Evolutionary conservation across 805 yeast species (phyloP).

Genomic region (Saccharomycopsis amapae): DNA sequence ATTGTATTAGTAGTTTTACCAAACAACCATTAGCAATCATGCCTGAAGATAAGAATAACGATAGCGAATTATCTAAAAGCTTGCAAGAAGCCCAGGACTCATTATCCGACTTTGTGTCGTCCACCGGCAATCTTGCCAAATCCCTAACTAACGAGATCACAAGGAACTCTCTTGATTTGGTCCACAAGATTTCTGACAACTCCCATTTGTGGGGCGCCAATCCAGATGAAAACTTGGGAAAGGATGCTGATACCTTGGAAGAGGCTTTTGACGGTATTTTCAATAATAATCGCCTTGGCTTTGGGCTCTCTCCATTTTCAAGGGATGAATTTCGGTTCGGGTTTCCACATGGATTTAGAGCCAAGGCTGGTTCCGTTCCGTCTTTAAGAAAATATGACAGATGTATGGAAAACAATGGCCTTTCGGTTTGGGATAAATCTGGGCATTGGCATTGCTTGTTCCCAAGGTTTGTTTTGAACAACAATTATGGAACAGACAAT

Average conservation of each 20-base stretch:
- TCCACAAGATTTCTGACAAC: neutral
- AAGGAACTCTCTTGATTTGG: conserved; percentile 1
- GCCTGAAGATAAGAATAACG: conserved; percentile 1
- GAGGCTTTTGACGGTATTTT: conserved; percentile 1
- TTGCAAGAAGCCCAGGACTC: conserved; percentile 20
- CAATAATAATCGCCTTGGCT: neutral
- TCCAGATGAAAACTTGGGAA: neutral
- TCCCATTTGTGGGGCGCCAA: too few relatives aligned
- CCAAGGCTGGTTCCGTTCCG: conserved; percentile 58
- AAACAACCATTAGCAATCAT: neutral
- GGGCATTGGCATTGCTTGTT: conserved; percentile 92
- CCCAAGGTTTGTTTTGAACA: conserved; percentile 42
- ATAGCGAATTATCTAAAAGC: conserved; percentile 9
- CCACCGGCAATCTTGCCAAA: conserved; percentile 16
- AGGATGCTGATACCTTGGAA: neutral
- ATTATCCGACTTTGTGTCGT: conserved; percentile 3
- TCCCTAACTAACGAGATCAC: conserved; percentile 11
- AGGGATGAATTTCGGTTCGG: neutral
- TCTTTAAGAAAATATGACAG: conserved; percentile 48
- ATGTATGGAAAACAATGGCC: conserved; percentile 61
- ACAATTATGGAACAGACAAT: conserved; percentile 35
- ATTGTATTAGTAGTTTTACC: too few relatives aligned
- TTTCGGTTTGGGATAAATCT: conserved; percentile 70
- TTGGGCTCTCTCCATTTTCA: neutral
- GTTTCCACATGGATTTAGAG: neutral